Conservation (phyloP, 345 rosid species). For the Hibiscus trionum region DNA sequence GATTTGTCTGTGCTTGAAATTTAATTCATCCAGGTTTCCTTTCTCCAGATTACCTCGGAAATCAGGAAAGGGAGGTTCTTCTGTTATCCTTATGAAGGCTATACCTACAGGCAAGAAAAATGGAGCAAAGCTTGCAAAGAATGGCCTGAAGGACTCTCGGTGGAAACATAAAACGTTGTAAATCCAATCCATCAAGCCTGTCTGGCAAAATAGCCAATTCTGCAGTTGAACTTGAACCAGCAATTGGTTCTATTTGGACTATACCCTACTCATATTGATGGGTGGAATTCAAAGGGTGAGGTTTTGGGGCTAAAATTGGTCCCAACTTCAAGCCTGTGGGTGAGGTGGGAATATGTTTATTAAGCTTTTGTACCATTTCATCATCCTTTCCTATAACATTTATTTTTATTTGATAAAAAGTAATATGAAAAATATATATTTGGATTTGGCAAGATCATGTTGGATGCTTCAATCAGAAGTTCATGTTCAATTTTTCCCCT, state of each 20-base stretch:
- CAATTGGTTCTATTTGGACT: slow-evolving; percentile 7
- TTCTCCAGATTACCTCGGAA: slow-evolving; percentile 38
- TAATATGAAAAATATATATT: neutral
- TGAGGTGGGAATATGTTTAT: slow-evolving; percentile 8
- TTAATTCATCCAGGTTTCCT: slow-evolving; percentile 17
- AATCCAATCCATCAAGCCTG: neutral
- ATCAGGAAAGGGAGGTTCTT: slow-evolving; percentile 27
- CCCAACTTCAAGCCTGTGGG: neutral
- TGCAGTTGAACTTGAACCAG: neutral
- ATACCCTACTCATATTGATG: neutral
- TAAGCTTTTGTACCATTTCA: slow-evolving; percentile 1
- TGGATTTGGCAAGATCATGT: neutral
- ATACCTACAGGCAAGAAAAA: slow-evolving; percentile 35
- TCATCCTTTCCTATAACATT: neutral
- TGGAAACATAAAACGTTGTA: slow-evolving; percentile 1
- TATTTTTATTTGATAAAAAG: neutral
- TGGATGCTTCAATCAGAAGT: neutral
- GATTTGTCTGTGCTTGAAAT: slow-evolving; percentile 1
- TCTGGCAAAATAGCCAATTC: neutral
- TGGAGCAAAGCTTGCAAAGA: slow-evolving; percentile 19
- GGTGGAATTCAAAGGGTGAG: neutral
- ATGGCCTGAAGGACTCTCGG: slow-evolving; percentile 18
- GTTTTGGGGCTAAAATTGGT: neutral
- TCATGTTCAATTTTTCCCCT: neutral
- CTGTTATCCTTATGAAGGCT: slow-evolving; percentile 32